Evolutionary conservation across 805 yeast genomes (phyloP).

Genomic region (Candida hispaniensis): DNA sequence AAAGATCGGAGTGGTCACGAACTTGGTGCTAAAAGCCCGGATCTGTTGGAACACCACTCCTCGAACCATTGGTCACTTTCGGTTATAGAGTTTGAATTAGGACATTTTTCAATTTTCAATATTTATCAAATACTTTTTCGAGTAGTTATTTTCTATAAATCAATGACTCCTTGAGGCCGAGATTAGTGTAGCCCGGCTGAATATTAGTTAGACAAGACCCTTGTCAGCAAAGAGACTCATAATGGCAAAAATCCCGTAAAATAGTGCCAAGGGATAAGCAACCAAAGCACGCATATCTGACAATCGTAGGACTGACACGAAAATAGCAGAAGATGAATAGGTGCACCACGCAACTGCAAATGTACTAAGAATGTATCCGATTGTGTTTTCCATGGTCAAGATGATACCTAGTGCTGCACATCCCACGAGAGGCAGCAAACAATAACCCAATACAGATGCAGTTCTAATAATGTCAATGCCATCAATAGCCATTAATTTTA

Average conservation of each 20-base stretch:
- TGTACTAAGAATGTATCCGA: constrained; percentile 62
- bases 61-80: too few species aligned
- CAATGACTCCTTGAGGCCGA: too few species aligned
- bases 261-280: constrained; percentile 87
- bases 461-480: constrained; percentile 48
- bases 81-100: too few species aligned
- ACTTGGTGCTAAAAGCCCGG: constrained; percentile 3
- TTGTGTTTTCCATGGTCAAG: constrained; percentile 52
- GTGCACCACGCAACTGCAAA: constrained; percentile 83
- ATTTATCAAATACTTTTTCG: too few species aligned
- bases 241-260: constrained; percentile 87
- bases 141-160: too few species aligned
- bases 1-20: constrained; percentile 81
- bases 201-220: too few species aligned
- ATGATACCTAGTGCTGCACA: constrained; percentile 63
- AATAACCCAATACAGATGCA: constrained; percentile 88
- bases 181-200: too few species aligned
- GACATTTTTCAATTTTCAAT: too few species aligned
- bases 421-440: constrained; percentile 78
- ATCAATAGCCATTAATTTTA: constrained; percentile 67
- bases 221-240: constrained; percentile 77
- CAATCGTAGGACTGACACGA: constrained; percentile 72
- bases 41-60: too few species aligned
- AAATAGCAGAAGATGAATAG: constrained; percentile 83
- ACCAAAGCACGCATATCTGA: constrained; percentile 79